phyloP scores from a whole-genome alignment of 2,329 filamentous ascomycete genomes.

The Orbilia brochopaga region DNA sequence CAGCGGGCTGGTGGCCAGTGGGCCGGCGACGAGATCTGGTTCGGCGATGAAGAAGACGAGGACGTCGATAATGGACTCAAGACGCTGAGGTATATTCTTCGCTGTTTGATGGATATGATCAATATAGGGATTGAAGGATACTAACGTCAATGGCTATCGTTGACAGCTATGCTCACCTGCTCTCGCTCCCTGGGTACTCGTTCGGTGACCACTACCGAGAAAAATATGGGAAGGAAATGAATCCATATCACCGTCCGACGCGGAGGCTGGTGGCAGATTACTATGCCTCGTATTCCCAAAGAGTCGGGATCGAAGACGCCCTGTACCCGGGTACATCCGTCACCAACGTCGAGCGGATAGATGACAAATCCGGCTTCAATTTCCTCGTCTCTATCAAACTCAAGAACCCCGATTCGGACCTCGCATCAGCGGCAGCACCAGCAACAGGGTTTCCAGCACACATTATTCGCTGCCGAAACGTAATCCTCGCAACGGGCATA shows the following conservation, averaged over 20 bases:
- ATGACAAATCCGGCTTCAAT: slow-evolving; percentile 35
- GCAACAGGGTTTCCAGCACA: slow-evolving; percentile 58
- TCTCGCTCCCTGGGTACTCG: slow-evolving; percentile 67
- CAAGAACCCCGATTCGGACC: slow-evolving; percentile 57
- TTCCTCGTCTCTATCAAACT: slow-evolving; percentile 56
- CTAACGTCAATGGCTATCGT: neutral
- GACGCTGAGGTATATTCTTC: slow-evolving; percentile 60
- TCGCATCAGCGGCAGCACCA: slow-evolving; percentile 35
- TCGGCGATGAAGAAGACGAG: slow-evolving; percentile 40
- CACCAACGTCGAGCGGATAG: slow-evolving; percentile 44
- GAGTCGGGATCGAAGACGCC: slow-evolving; percentile 62
- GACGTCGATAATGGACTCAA: slow-evolving; percentile 62
- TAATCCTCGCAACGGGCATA: slow-evolving; percentile 67
- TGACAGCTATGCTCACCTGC: slow-evolving; percentile 66
- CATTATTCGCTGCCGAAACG: slow-evolving; percentile 64
- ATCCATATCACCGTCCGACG: slow-evolving; percentile 65
- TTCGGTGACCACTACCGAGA: slow-evolving; percentile 64
- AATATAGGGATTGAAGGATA: neutral
- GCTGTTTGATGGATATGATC: neutral
- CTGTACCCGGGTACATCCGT: slow-evolving; percentile 52
- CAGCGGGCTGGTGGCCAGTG: slow-evolving; percentile 66
- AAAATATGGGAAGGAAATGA: slow-evolving; percentile 58
- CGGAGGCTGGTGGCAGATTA: slow-evolving; percentile 65
- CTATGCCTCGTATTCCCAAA: slow-evolving; percentile 63
- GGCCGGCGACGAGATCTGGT: slow-evolving; percentile 62